These are phyloP conservation scores for Claviceps maximensis DNA, from an alignment of 2,329 filamentous ascomycete species.

Conservation along the genomic window DNA sequence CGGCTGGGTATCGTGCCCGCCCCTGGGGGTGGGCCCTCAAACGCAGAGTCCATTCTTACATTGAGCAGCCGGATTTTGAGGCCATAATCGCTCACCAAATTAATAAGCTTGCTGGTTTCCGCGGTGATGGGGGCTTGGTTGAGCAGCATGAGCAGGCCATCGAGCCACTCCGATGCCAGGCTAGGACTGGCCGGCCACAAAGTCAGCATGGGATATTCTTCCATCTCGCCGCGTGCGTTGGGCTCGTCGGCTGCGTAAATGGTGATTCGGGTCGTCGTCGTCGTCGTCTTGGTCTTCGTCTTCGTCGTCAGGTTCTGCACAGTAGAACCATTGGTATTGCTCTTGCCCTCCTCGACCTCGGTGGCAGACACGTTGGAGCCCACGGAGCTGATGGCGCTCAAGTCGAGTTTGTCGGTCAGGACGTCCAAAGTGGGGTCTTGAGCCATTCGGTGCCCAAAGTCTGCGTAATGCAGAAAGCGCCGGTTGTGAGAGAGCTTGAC, in stretches of 20 bases:
- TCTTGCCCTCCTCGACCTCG: conserved; percentile 35
- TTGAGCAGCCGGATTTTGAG: conserved; percentile 88
- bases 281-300: conserved; percentile 21
- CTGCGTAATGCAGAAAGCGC: conserved; percentile 77
- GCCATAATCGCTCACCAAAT: conserved; percentile 77
- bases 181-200: conserved; percentile 70
- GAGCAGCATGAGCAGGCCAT: conserved; percentile 86
- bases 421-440: conserved; percentile 59
- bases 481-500: conserved; percentile 84
- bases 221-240: conserved; percentile 20
- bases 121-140: conserved; percentile 95
- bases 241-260: conserved; percentile 48
- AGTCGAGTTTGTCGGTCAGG: conserved; percentile 71
- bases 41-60: conserved; percentile 66
- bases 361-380: conserved; percentile 78
- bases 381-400: conserved; percentile 79
- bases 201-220: conserved; percentile 66
- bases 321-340: conserved; percentile 29
- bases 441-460: conserved; percentile 55
- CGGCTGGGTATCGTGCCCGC: conserved; percentile 66
- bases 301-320: conserved; percentile 26
- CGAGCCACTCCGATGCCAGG: conserved; percentile 89
- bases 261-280: conserved; percentile 73
- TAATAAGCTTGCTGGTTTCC: conserved; percentile 82
- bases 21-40: conserved; percentile 54